Conservation (phyloP, 345 rosid species). For the Eutrema japonicum region DNA sequence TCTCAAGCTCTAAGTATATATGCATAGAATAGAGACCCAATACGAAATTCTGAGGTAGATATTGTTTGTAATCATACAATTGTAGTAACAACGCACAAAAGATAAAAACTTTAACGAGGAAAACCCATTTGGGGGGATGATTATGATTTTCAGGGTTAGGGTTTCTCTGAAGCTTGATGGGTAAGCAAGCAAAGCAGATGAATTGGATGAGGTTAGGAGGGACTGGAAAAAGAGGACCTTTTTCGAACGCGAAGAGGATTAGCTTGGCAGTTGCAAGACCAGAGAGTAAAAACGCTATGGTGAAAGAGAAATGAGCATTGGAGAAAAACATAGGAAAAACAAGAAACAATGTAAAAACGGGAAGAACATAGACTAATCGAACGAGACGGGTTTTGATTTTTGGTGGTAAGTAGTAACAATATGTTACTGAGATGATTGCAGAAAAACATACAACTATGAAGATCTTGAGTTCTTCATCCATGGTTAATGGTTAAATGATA, state of each 20-base stretch:
- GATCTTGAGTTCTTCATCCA: constrained; percentile 4
- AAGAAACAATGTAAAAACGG: constrained; percentile 47
- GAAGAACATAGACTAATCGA: constrained; percentile 48
- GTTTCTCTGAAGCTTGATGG: constrained; percentile 45
- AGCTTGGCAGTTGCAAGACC: constrained; percentile 55
- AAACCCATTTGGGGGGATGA: constrained; percentile 33
- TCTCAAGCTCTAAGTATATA: constrained; percentile 40
- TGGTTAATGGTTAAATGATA: too few relatives aligned
- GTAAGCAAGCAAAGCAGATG: constrained; percentile 44
- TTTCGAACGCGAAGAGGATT: constrained; percentile 42
- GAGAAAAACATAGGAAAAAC: constrained; percentile 49
- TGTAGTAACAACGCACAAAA: constrained; percentile 8
- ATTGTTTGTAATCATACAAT: constrained; percentile 4
- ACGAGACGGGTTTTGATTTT: neutral
- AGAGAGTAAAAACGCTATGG: constrained; percentile 47
- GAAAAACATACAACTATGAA: neutral
- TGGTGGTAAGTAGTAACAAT: constrained; percentile 13
- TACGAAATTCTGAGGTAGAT: neutral
- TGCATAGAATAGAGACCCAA: constrained; percentile 14
- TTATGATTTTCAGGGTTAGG: constrained; percentile 12
- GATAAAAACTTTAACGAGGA: constrained; percentile 33
- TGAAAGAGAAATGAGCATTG: constrained; percentile 34
- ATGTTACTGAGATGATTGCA: constrained; percentile 22
- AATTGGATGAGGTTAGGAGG: constrained; percentile 28
- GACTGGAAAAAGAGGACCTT: constrained; percentile 39